A percentile compares a stretch with the other conserved stretches of the same genome.
These are phyloP conservation scores for Hebeloma cylindrosporum DNA, from an alignment of 768 basidiomycete species.

Conservation along the genomic window DNA sequence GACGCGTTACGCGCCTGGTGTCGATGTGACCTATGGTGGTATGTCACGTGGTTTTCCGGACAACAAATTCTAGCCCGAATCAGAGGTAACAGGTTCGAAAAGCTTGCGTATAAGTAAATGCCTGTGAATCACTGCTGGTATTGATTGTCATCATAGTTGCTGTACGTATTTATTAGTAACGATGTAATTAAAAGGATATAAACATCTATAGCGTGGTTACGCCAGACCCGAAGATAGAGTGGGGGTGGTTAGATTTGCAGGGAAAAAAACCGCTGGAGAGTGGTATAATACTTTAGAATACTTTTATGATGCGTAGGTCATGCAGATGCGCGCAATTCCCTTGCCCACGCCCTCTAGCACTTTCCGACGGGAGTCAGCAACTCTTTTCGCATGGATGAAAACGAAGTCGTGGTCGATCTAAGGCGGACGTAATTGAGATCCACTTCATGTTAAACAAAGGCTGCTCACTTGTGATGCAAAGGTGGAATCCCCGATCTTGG, in stretches of 20 bases:
- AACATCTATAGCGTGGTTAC: no score
- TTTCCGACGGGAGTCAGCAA: slow-evolving; percentile 70
- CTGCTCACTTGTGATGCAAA: slow-evolving; percentile 37
- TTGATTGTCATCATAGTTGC: no score
- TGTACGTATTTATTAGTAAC: no score
- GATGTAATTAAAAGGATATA: no score
- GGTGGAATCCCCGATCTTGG: slow-evolving; percentile 45
- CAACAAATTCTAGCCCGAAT: background rate
- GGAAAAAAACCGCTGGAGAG: background rate
- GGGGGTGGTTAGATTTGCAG: slow-evolving; percentile 9
- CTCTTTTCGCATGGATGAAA: slow-evolving; percentile 57
- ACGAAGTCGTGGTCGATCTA: slow-evolving; percentile 70
- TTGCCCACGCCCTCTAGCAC: slow-evolving; percentile 71
- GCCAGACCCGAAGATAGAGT: slow-evolving; percentile 4
- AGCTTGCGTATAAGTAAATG: no score
- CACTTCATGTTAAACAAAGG: background rate
- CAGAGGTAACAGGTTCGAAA: no score
- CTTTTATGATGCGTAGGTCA: slow-evolving; percentile 31
- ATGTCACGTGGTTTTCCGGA: slow-evolving; percentile 12
- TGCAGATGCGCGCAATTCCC: slow-evolving; percentile 57
- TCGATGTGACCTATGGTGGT: slow-evolving; percentile 7
- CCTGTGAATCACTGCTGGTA: no score
- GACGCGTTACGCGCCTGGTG: slow-evolving; percentile 29
- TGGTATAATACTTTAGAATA: background rate
- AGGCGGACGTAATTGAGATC: slow-evolving; percentile 32